Evolutionary conservation across 768 basidiomycete species (phyloP).

Genomic region (Rhodotorula sphaerocarpa): DNA sequence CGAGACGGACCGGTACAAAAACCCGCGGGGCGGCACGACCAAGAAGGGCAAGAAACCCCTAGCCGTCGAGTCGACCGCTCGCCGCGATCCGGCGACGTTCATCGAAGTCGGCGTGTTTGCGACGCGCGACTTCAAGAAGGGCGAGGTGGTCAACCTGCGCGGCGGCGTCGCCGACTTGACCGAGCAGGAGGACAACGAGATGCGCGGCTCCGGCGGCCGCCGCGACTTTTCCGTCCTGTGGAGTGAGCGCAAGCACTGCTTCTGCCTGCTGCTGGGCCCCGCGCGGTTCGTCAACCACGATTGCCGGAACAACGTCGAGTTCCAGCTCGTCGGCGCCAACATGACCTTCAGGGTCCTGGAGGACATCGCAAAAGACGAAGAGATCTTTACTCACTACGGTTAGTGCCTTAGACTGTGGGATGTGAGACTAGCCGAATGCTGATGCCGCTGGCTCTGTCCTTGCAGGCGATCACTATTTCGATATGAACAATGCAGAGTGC

Average conservation of each 20-base stretch:
- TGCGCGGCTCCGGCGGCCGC: conserved; percentile 15
- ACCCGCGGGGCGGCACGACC: conserved; percentile 4
- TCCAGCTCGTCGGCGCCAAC: conserved; percentile 12
- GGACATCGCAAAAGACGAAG: conserved; percentile 29
- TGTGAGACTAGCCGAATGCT: no score
- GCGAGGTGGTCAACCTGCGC: conserved; percentile 23
- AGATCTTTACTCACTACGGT: conserved; percentile 36
- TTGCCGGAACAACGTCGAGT: conserved; percentile 35
- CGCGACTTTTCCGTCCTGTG: conserved; percentile 31
- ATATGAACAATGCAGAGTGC: conserved; percentile 27
- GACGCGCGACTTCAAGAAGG: conserved; percentile 33
- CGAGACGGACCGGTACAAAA: conserved; percentile 33
- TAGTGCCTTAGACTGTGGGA: not conserved
- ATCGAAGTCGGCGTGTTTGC: conserved; percentile 36
- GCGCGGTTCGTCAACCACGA: conserved; percentile 33
- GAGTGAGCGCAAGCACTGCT: conserved; percentile 28
- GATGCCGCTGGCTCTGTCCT: no score
- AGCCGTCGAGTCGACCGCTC: not conserved
- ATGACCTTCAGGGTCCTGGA: conserved; percentile 34
- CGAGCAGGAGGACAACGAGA: conserved; percentile 31
- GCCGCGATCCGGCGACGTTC: conserved; percentile 2
- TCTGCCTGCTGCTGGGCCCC: conserved; percentile 29
- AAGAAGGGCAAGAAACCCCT: not conserved
- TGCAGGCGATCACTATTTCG: conserved; percentile 34
- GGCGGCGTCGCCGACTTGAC: conserved; percentile 29